These are phyloP conservation scores for Chytriomyces hyalinus DNA, from an alignment of 192 early-diverging fungal species.

Conservation along the genomic window DNA sequence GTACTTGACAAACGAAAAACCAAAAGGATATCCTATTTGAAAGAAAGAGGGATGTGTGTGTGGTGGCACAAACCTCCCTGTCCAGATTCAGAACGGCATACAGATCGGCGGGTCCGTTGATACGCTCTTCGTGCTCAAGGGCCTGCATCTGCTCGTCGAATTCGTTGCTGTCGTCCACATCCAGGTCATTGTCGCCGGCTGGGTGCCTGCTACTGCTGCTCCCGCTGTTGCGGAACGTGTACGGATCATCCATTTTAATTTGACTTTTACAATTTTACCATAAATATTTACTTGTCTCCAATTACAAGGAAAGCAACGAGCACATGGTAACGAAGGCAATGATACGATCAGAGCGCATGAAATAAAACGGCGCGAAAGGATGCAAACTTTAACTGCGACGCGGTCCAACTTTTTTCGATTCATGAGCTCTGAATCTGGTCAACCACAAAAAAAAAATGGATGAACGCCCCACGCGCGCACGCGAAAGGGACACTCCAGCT, in stretches of 20 bases:
- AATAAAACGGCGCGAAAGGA: too few species aligned
- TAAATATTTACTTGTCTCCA: too few species aligned
- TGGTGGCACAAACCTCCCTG: slow-evolving; percentile 20
- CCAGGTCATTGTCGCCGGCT: neutral
- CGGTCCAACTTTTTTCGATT: too few species aligned
- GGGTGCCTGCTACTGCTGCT: neutral
- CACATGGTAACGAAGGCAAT: too few species aligned
- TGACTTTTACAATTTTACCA: too few species aligned
- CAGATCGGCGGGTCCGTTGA: slow-evolving; percentile 27
- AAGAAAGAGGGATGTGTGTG: neutral
- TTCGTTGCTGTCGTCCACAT: neutral
- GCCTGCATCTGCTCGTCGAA: slow-evolving; percentile 10
- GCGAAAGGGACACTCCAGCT: too few species aligned
- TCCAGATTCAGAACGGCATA: slow-evolving; percentile 39
- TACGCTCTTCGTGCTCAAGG: slow-evolving; percentile 32
- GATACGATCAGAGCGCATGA: too few species aligned
- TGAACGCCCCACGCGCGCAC: too few species aligned
- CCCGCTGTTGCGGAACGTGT: neutral
- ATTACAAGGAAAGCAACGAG: too few species aligned
- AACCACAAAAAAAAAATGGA: too few species aligned
- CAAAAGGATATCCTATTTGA: neutral
- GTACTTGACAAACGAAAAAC: neutral
- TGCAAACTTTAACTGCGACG: too few species aligned
- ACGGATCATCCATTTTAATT: neutral
- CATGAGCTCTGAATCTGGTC: too few species aligned